phyloP scores from a whole-genome alignment of 2,329 filamentous ascomycete genomes.

The Colletotrichum orbiculare region DNA sequence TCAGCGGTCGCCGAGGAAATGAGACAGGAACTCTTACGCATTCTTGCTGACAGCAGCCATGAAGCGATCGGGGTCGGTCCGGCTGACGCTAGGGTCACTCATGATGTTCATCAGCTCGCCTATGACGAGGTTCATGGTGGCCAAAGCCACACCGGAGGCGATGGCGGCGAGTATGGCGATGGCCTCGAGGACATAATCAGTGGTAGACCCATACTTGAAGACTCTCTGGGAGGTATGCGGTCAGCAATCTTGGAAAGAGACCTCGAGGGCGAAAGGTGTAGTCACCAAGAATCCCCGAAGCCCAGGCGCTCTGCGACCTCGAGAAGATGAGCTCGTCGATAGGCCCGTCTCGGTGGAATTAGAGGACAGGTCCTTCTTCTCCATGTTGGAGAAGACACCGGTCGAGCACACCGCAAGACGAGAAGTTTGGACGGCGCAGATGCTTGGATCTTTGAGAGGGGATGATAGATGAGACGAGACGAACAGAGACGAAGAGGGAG shows the following conservation, averaged over 20 bases:
- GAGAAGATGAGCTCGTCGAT: too few species aligned
- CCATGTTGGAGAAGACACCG: slow-evolving; percentile 1
- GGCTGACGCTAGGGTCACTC: slow-evolving; percentile 34
- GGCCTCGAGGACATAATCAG: slow-evolving; percentile 40
- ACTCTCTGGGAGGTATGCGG: slow-evolving; percentile 38
- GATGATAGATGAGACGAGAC: too few species aligned
- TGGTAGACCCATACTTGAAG: slow-evolving; percentile 39
- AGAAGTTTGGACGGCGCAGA: slow-evolving; percentile 6
- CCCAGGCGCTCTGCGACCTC: too few species aligned
- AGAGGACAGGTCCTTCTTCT: slow-evolving; percentile 5
- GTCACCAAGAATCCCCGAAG: too few species aligned
- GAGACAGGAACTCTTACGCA: neutral
- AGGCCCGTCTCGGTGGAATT: neutral
- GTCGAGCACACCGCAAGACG: too few species aligned
- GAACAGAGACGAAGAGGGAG: too few species aligned
- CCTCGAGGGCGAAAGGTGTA: neutral
- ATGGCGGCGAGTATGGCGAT: slow-evolving; percentile 41
- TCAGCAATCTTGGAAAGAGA: too few species aligned
- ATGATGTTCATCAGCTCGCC: slow-evolving; percentile 43
- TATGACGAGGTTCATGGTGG: slow-evolving; percentile 44
- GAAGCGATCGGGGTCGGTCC: slow-evolving; percentile 36
- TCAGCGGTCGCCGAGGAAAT: neutral
- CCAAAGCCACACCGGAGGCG: slow-evolving; percentile 42
- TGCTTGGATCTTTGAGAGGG: too few species aligned
- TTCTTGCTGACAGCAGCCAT: slow-evolving; percentile 31